Evolutionary conservation across 2,329 filamentous ascomycete genomes (phyloP).

Genomic region (Parastagonospora avenae): DNA sequence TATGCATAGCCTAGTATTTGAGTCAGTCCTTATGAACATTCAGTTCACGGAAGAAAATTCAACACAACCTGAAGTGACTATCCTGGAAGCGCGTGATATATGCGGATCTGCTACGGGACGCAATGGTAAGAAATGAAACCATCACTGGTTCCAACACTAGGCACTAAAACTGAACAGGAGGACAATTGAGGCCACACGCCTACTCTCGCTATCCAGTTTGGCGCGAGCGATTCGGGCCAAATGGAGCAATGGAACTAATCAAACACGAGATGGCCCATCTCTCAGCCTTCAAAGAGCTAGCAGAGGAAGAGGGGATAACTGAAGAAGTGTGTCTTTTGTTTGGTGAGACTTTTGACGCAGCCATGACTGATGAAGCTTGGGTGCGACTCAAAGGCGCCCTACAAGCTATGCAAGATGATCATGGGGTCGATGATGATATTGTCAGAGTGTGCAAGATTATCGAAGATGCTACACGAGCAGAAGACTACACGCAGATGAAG

Average conservation of each 20-base stretch:
- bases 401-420: constrained; percentile 12
- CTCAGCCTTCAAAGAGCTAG: constrained; percentile 8
- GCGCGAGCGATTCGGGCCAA: constrained; percentile 10
- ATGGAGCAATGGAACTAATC: constrained; percentile 17
- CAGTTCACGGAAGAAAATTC: constrained; percentile 11
- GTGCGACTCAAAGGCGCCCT: constrained; percentile 11
- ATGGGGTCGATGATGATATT: constrained; percentile 11
- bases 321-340: constrained; percentile 16
- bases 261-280: constrained; percentile 14
- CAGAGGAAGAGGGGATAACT: constrained; percentile 10
- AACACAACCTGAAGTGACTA: constrained; percentile 11
- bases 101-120: constrained; percentile 15
- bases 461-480: constrained; percentile 1
- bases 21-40: neutral
- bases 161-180: constrained; percentile 7
- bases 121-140: constrained; percentile 6
- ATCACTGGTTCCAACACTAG: neutral
- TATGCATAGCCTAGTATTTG: neutral
- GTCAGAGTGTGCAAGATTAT: constrained; percentile 10
- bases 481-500: constrained; percentile 16
- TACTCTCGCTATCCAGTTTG: constrained; percentile 16
- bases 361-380: constrained; percentile 20
- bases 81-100: constrained; percentile 15
- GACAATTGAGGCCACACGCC: constrained; percentile 14
- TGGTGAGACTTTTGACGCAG: constrained; percentile 17